Evolutionary conservation across 108 stramenopile genomes (phyloP).

Genomic region (Cyclostephanos tholiformis): DNA sequence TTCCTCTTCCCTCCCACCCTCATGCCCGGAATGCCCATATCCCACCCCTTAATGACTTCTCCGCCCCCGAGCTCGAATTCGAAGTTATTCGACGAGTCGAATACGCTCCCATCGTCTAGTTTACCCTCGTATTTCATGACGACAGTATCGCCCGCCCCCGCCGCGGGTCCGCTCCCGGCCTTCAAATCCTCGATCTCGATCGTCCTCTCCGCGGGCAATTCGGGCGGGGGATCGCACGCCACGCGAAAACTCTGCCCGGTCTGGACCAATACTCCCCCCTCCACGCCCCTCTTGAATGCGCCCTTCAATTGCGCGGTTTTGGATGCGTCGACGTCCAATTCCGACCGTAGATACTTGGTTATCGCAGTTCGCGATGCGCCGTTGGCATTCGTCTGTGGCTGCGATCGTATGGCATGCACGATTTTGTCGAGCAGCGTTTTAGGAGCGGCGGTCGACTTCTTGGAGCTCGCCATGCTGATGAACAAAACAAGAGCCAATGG

Average conservation of each 20-base stretch:
- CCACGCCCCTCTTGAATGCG: conserved; percentile 76
- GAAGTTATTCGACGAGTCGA: conserved; percentile 72
- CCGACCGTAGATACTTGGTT: conserved; percentile 71
- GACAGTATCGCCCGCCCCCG: conserved; percentile 67
- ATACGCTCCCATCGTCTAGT: conserved; percentile 66
- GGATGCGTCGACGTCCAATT: conserved; percentile 68
- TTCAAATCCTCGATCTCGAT: conserved; percentile 57
- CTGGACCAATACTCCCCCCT: conserved; percentile 58
- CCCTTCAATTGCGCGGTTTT: conserved; percentile 53
- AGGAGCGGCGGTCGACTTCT: conserved; percentile 10
- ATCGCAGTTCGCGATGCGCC: conserved; percentile 75
- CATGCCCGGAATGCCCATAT: conserved; percentile 86
- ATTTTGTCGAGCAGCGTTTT: conserved; percentile 81
- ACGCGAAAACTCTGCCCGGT: conserved; percentile 81
- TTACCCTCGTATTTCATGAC: conserved; percentile 78
- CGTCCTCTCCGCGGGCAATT: conserved; percentile 47
- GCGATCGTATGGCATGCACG: conserved; percentile 67
- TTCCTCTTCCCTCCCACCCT: conserved; percentile 83
- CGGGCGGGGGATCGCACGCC: conserved; percentile 50
- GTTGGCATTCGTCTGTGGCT: conserved; percentile 52
- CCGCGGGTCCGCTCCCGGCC: conserved; percentile 35
- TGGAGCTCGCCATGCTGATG: neutral
- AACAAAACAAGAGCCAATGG: too few relatives aligned
- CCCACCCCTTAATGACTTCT: conserved; percentile 92
- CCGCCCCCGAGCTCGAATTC: conserved; percentile 76